Conservation (phyloP, 208 protist species). For the Crithidia fasciculata region DNA sequence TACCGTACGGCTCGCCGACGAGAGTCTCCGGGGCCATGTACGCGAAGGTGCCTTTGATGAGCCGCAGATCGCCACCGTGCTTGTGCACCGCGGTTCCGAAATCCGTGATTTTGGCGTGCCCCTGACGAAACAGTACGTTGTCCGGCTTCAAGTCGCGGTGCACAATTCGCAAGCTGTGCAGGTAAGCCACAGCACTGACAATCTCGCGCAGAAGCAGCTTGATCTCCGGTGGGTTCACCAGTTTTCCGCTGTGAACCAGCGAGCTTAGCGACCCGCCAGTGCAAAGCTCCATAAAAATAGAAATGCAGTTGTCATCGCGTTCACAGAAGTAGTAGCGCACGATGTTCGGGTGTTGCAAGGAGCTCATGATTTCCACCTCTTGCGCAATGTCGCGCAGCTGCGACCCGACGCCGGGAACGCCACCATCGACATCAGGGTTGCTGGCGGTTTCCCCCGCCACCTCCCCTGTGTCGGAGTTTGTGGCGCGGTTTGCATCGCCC, state of each 20-base stretch:
- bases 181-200: slow-evolving; percentile 69
- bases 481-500: not conserved
- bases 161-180: slow-evolving; percentile 80
- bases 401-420: slow-evolving; percentile 21
- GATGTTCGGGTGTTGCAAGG: slow-evolving; percentile 83
- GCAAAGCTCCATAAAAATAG: slow-evolving; percentile 92
- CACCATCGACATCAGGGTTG: slow-evolving; percentile 24
- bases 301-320: slow-evolving; percentile 81
- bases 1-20: slow-evolving; percentile 85
- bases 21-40: slow-evolving; percentile 94
- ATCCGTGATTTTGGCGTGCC: slow-evolving; percentile 75
- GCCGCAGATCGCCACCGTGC: slow-evolving; percentile 41
- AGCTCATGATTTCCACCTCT: slow-evolving; percentile 87
- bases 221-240: slow-evolving; percentile 50
- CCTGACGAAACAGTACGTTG: slow-evolving; percentile 82
- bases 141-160: slow-evolving; percentile 90
- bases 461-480: not conserved
- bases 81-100: slow-evolving; percentile 84
- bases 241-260: slow-evolving; percentile 54
- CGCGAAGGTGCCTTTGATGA: slow-evolving; percentile 79
- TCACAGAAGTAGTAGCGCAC: slow-evolving; percentile 85
- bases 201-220: slow-evolving; percentile 71
- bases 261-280: slow-evolving; percentile 67
- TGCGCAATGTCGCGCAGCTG: slow-evolving; percentile 80
- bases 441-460: not conserved